Conservation (phyloP, 257 asterid genomes). For the Ballota nigra region DNA sequence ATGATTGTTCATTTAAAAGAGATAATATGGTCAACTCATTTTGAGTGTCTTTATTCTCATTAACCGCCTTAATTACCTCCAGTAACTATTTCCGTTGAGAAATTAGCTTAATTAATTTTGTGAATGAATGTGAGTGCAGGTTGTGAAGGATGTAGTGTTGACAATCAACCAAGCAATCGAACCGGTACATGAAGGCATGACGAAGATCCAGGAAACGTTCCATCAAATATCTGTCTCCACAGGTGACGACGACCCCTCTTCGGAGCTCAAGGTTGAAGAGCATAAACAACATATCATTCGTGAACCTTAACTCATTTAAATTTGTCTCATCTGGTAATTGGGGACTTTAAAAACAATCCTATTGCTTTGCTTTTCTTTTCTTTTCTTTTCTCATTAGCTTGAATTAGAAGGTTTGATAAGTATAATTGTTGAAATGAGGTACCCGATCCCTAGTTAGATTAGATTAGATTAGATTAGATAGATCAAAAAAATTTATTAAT, state of each 20-base stretch:
- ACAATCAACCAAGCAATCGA: slow-evolving; percentile 93
- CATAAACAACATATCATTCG: slow-evolving; percentile 30
- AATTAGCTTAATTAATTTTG: no score
- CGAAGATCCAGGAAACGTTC: slow-evolving; percentile 81
- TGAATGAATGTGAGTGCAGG: slow-evolving; percentile 36
- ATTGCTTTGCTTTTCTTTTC: no score
- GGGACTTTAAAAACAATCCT: no score
- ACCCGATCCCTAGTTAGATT: neutral
- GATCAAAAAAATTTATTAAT: neutral
- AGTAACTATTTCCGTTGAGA: no score
- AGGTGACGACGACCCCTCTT: slow-evolving; percentile 15
- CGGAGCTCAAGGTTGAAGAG: slow-evolving; percentile 53
- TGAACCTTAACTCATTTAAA: slow-evolving; percentile 21
- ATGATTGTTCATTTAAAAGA: no score
- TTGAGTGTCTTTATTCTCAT: no score
- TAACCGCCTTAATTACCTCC: no score
- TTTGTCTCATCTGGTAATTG: no score
- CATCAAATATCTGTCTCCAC: slow-evolving; percentile 58
- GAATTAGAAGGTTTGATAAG: neutral
- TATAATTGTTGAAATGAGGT: neutral
- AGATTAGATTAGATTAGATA: no score
- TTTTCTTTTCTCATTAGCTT: neutral
- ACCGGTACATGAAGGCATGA: slow-evolving; percentile 91
- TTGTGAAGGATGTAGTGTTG: slow-evolving; percentile 84
- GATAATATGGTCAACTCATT: no score